Conservation (phyloP, 1,139 yeast species). For the Candida mesenterica region DNA sequence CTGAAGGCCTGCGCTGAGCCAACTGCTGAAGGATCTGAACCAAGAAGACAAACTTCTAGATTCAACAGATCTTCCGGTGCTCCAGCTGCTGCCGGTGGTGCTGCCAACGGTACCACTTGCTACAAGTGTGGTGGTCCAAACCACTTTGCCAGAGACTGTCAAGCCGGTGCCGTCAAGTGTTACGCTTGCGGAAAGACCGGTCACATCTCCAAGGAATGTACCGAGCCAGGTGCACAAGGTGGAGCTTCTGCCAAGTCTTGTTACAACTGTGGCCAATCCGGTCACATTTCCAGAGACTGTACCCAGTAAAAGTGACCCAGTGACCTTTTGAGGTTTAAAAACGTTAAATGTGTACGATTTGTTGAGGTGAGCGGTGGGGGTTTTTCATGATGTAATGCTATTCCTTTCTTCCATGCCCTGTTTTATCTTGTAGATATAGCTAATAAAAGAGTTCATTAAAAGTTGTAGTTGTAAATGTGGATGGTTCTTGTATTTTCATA, state of each 20-base stretch:
- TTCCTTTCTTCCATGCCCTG: conserved; percentile 4
- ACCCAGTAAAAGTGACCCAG: conserved; percentile 40
- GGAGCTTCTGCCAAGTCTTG: conserved; percentile 45
- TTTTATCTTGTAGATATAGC: conserved; percentile 5
- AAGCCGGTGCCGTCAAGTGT: conserved; percentile 73
- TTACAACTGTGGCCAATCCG: conserved; percentile 48
- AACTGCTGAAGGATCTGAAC: conserved; percentile 20
- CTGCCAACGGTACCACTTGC: conserved; percentile 57
- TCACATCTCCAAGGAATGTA: conserved; percentile 84
- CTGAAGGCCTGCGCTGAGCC: conserved; percentile 62
- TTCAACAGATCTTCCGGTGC: conserved; percentile 6
- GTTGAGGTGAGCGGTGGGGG: conserved; percentile 4
- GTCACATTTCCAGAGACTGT: conserved; percentile 58
- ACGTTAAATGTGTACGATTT: conserved; percentile 2
- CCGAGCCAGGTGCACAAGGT: conserved; percentile 35
- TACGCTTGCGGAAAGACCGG: conserved; percentile 92
- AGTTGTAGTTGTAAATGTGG: too few species aligned
- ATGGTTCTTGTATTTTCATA: too few species aligned
- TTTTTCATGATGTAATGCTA: conserved; percentile 2
- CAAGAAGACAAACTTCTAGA: conserved; percentile 14
- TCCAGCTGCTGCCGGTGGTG: conserved; percentile 10
- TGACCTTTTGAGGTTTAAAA: conserved; percentile 15
- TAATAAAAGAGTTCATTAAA: conserved; percentile 3
- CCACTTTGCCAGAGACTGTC: conserved; percentile 91
- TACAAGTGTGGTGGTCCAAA: conserved; percentile 93